phyloP scores from a whole-genome alignment of 805 yeast species.

The Teunomyces cretensis region DNA sequence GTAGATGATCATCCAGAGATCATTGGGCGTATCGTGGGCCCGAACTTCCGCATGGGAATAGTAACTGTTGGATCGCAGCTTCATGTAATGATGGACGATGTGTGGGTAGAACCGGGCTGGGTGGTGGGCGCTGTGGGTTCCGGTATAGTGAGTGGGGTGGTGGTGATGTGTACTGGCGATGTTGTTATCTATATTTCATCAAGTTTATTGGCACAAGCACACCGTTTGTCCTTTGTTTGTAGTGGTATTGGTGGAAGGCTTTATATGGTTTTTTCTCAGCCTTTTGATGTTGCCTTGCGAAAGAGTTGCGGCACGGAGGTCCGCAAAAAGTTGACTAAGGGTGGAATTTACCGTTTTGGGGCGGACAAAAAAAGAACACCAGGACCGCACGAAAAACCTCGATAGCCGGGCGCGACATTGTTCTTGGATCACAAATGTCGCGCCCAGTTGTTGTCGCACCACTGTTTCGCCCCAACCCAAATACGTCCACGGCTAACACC shows the following conservation, averaged over 20 bases:
- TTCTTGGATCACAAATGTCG: background rate
- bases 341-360: background rate
- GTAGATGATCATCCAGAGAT: conserved; percentile 81
- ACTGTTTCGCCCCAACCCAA: background rate
- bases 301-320: conserved; percentile 1
- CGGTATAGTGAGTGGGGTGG: too few relatives aligned
- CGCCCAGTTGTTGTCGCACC: background rate
- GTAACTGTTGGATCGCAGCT: background rate
- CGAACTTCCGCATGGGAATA: conserved; percentile 53
- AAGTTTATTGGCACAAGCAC: background rate
- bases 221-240: background rate
- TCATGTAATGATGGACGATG: background rate
- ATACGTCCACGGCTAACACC: background rate
- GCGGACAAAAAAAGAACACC: too few relatives aligned
- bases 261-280: background rate
- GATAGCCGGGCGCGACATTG: background rate
- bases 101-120: background rate
- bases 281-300: background rate
- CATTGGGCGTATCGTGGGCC: conserved; percentile 70
- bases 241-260: conserved; percentile 1
- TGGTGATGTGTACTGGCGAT: background rate
- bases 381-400: too few relatives aligned
- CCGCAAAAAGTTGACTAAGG: too few relatives aligned
- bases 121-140: background rate
- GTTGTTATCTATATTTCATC: background rate